Evolutionary conservation across 768 basidiomycete genomes (phyloP), one percentile per base, ranked within the genome.

Genomic region (Suillus fuscotomentosus): DNA sequence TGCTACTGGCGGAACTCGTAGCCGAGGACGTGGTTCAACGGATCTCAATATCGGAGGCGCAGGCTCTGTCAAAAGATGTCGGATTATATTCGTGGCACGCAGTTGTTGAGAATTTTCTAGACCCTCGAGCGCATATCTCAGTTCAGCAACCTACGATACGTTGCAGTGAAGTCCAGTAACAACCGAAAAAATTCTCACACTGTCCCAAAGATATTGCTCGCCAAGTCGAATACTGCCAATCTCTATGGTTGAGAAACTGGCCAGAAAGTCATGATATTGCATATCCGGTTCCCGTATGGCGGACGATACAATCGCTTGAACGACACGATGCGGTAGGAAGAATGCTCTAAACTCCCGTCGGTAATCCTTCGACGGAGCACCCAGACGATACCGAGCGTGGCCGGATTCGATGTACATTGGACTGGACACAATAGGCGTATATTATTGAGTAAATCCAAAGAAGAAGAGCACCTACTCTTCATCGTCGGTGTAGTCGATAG

Each of bases 351-450:
- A 87, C 27, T 63, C 61, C 11, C 48, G 67, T 10, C 68, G 66
- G 62, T 92, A 92, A 24, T 63, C 68, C 22, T 70, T 68, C 2
- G 84, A 79, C 0, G 90, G 86, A 8, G 60, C 68, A 20, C 77
- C 73, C 34, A 92, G 75, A 41, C 85, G 82, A 71, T 91, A 92
- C 80, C 85, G 86, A 0, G 88, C 88, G 61, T 79, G 82, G 20
- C 78, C 66, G 0, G 91, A 91, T 67, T 91, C 86, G 27, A 94
- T 79, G 64, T 80, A 90, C 11, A 91, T 74, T 1, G 88, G 84
- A 20, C 91, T 92, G 67, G 24, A 55, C 60, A 53, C 43, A 39
- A 24, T 61, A 45, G 61, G 62, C 9, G 17, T 34, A 61, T 38
- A 57, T 15, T 42, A 15, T 65, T 36, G 61, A 50, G 7, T 50